These are phyloP conservation scores for Fusarium sp. DNA, from an alignment of 2,329 filamentous ascomycete species.

Conservation along the genomic window DNA sequence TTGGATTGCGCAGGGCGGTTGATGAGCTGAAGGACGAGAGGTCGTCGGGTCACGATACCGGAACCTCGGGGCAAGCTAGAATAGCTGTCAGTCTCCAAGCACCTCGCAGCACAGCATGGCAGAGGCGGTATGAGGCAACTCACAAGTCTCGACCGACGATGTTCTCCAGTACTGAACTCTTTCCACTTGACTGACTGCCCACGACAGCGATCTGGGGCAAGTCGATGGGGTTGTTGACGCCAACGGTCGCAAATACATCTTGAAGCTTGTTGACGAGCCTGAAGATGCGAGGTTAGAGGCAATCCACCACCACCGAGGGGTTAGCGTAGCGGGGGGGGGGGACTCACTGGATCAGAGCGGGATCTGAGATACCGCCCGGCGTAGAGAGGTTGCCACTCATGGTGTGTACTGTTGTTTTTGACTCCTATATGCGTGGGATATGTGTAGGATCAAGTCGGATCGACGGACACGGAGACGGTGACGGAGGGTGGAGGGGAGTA, in stretches of 20 bases:
- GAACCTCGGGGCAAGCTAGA: conserved; percentile 92
- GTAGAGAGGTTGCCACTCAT: conserved; percentile 54
- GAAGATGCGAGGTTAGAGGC: conserved; percentile 35
- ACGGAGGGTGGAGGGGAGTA: conserved; percentile 20
- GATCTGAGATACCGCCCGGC: conserved; percentile 72
- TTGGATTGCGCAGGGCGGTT: conserved; percentile 84
- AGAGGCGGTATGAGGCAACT: conserved; percentile 52
- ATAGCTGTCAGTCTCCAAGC: conserved; percentile 22
- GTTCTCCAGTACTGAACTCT: conserved; percentile 98
- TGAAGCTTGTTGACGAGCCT: conserved; percentile 98
- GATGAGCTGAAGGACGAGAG: conserved; percentile 97
- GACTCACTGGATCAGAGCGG: conserved; percentile 71
- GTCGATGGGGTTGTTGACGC: conserved; percentile 99
- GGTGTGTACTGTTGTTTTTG: conserved; percentile 25
- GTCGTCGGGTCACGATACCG: conserved; percentile 95
- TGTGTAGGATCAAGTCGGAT: conserved; percentile 21
- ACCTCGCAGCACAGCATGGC: conserved; percentile 4
- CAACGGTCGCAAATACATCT: conserved; percentile 98
- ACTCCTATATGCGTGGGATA: conserved; percentile 18
- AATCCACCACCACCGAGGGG: conserved; percentile 21
- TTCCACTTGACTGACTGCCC: conserved; percentile 98
- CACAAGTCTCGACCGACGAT: conserved; percentile 99
- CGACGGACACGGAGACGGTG: conserved; percentile 15
- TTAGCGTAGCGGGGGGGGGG: conserved; percentile 20
- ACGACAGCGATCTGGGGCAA: conserved; percentile 98